A percentile compares a stretch with the other conserved stretches of the same genome.
These are phyloP conservation scores for Favolaschia claudopus DNA, from an alignment of 768 basidiomycete species.

Conservation along the genomic window DNA sequence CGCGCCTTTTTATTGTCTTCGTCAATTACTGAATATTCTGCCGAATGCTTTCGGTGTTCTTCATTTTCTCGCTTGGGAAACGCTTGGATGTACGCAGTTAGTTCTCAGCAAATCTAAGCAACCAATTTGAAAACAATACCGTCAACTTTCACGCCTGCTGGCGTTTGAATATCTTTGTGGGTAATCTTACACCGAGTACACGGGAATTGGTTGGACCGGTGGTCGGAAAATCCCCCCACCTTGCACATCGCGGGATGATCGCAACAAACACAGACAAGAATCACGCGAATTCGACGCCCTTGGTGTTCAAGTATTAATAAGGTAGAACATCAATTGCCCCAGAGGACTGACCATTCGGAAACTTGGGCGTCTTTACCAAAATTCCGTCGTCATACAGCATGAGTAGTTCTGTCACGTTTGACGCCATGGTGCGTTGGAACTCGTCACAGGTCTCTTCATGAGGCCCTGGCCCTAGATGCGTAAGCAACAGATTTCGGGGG, in stretches of 20 bases:
- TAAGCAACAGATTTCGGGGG: neutral
- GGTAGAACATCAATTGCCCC: no score
- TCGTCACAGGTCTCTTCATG: neutral
- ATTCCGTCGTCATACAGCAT: slow-evolving; percentile 1
- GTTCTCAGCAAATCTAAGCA: no score
- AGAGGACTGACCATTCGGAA: neutral
- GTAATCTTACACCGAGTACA: neutral
- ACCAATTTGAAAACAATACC: neutral
- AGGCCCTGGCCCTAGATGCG: neutral
- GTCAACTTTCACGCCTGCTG: neutral
- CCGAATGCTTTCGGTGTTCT: no score
- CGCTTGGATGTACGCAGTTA: no score
- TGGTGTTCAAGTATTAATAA: no score
- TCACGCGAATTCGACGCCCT: neutral
- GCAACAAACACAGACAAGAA: neutral
- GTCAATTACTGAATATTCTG: no score
- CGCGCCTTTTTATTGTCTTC: no score
- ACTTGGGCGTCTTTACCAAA: slow-evolving; percentile 1
- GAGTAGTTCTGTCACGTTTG: neutral
- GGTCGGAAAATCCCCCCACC: neutral
- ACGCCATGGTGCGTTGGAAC: neutral
- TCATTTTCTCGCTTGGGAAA: no score
- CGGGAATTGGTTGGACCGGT: neutral
- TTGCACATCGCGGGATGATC: slow-evolving; percentile 6
- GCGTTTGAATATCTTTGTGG: neutral